phyloP scores from a whole-genome alignment of 2,329 filamentous ascomycete genomes.

The Talaromyces pinophilus region DNA sequence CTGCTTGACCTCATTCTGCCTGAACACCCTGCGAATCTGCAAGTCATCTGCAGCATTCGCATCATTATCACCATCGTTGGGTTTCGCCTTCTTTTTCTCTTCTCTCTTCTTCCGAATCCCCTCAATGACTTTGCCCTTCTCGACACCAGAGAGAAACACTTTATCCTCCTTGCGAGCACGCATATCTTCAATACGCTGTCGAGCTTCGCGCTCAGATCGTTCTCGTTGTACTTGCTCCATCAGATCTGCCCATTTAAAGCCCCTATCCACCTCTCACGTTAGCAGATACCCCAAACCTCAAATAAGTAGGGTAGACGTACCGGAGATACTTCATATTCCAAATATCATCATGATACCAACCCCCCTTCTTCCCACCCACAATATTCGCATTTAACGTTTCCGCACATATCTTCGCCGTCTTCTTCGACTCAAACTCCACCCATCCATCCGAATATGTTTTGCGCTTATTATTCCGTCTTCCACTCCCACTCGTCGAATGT shows the following conservation, averaged over 20 bases:
- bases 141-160: constrained; percentile 46
- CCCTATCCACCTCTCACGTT: constrained; percentile 22
- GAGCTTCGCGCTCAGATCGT: constrained; percentile 44
- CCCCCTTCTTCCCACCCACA: constrained; percentile 47
- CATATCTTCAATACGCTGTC: constrained; percentile 45
- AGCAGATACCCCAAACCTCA: background rate
- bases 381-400: constrained; percentile 49
- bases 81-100: constrained; percentile 39
- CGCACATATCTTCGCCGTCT: constrained; percentile 47
- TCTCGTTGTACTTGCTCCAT: constrained; percentile 49
- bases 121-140: constrained; percentile 43
- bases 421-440: constrained; percentile 51
- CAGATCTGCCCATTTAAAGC: constrained; percentile 48
- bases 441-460: constrained; percentile 50
- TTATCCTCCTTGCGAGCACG: constrained; percentile 48
- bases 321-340: constrained; percentile 51
- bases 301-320: background rate
- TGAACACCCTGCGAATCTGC: constrained; percentile 41
- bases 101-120: constrained; percentile 49
- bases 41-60: constrained; percentile 20
- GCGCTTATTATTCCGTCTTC: constrained; percentile 41
- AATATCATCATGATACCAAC: constrained; percentile 50
- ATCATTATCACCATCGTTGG: constrained; percentile 28
- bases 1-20: constrained; percentile 43
- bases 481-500: constrained; percentile 27